Percentiles rank a stretch among this genome's conserved stretches.
phyloP scores from a whole-genome alignment of 169 alveolate genomes.

The Plasmodium adleri region DNA sequence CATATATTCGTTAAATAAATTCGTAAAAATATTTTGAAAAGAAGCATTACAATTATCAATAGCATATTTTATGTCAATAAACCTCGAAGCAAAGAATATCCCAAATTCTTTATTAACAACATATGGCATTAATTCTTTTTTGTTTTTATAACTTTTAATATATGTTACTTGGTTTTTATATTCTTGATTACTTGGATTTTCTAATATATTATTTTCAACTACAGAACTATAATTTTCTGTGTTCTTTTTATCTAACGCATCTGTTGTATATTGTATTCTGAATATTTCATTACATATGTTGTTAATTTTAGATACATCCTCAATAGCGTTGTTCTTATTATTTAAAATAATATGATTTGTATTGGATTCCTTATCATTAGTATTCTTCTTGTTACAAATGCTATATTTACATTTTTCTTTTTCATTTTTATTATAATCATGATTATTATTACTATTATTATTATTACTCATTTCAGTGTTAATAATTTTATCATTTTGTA shows the following conservation, averaged over 20 bases:
- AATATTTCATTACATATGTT: background rate
- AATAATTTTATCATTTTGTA: too few species aligned
- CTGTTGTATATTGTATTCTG: conserved; percentile 8
- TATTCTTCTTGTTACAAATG: too few species aligned
- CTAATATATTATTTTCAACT: conserved; percentile 1
- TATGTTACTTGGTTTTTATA: background rate
- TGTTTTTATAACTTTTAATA: background rate
- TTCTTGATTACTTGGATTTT: background rate
- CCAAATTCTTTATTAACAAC: conserved; percentile 11
- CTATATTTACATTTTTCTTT: too few species aligned
- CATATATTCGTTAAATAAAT: conserved; percentile 59
- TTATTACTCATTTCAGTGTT: too few species aligned
- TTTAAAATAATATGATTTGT: too few species aligned
- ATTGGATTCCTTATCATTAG: too few species aligned
- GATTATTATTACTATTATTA: too few species aligned
- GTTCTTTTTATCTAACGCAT: background rate
- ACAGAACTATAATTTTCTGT: background rate
- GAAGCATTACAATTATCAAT: conserved; percentile 13
- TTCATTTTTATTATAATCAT: too few species aligned
- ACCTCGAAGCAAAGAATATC: conserved; percentile 10
- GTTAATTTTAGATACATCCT: too few species aligned
- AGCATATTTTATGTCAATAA: conserved; percentile 41
- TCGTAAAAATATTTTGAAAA: conserved; percentile 23
- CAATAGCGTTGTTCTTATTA: too few species aligned
- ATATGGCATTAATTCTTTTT: background rate